Evolutionary conservation across 306 rosid species (phyloP), one percentile per base, ranked within the genome.

Genomic region (Notholithocarpus densiflorus): DNA sequence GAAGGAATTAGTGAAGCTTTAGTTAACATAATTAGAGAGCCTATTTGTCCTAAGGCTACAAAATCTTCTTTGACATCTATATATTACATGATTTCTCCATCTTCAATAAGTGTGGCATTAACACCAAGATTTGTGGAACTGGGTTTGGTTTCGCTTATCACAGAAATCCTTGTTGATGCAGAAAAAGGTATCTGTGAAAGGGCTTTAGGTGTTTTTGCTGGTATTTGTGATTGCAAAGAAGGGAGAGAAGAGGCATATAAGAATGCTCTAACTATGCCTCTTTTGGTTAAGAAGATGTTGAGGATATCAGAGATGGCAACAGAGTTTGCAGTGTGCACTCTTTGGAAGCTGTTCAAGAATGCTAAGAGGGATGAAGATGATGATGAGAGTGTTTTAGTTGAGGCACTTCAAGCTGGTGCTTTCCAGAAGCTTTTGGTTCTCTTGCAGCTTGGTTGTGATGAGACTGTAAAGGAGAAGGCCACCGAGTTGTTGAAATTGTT

Each of bases 401-500:
- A 90, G 83, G 92, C 94, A 8, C 74, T 89, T 84, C 94, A 88
- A 78, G 82, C 85, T 68, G 97, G 94, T 27, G 90, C 87, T 23
- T 89, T 92, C 69, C 92, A 92, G 82, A 94, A 94, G 83, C 81
- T 92, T 4, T 84, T 94, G 87, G 89, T 94, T 79, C n/a, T 92
- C 75, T 81, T 94, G 88, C 98, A 94, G 80, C 89, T 94, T 20
- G 97, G 98, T 3, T 90, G 94, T 80, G 84, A 59, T 20, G 93
- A 86, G 40, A 69, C 82, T n/a, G 75, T 82, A 56, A 94, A 90
- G 80, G 93, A 77, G 76, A 94, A 92, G 86, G 90, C 87, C 7
- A 84, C 92, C 0, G 91, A 90, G 66, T 76, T 94, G 86, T 85
- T 94, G 93, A 94, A 85, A 60, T 52, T 86, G 75, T 79, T 94